phyloP scores from a whole-genome alignment of 148 eudicot genomes.

The Agrostemma githago region DNA sequence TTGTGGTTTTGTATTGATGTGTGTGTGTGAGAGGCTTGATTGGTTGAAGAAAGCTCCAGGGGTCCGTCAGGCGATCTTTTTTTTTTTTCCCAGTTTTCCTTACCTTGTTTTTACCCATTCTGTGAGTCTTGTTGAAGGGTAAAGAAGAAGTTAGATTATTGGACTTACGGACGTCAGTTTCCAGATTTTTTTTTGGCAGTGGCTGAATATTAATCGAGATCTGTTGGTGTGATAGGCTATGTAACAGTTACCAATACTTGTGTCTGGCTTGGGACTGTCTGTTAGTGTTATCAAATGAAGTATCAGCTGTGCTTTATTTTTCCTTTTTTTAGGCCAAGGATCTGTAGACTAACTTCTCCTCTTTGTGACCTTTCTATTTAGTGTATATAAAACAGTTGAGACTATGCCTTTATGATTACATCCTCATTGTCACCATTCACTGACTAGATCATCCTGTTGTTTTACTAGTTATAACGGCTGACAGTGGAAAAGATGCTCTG shows the following conservation, averaged over 20 bases:
- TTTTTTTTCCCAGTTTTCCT: too few species aligned
- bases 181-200: not conserved
- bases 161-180: not conserved
- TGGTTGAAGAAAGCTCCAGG: not conserved
- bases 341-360: not conserved
- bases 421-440: not conserved
- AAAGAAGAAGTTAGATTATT: not conserved
- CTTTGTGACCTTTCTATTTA: not conserved
- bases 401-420: not conserved
- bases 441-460: slow-evolving; percentile 11
- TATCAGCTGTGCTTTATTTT: not conserved
- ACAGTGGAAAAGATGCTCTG: slow-evolving; percentile 11
- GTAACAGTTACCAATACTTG: not conserved
- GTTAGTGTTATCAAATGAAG: too few species aligned
- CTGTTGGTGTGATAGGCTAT: not conserved
- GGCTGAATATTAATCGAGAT: not conserved
- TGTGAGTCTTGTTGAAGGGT: not conserved
- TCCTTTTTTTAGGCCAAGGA: not conserved
- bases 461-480: slow-evolving; percentile 15
- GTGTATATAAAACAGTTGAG: not conserved
- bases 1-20: not conserved
- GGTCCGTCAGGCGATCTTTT: not conserved
- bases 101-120: not conserved
- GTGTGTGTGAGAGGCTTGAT: slow-evolving; percentile 2
- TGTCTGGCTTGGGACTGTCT: too few species aligned